A percentile compares a stretch with the other conserved stretches of the same genome.
These are phyloP conservation scores for Pseudogymnoascus sp. DNA, from an alignment of 2,329 filamentous ascomycete species.

Conservation along the genomic window DNA sequence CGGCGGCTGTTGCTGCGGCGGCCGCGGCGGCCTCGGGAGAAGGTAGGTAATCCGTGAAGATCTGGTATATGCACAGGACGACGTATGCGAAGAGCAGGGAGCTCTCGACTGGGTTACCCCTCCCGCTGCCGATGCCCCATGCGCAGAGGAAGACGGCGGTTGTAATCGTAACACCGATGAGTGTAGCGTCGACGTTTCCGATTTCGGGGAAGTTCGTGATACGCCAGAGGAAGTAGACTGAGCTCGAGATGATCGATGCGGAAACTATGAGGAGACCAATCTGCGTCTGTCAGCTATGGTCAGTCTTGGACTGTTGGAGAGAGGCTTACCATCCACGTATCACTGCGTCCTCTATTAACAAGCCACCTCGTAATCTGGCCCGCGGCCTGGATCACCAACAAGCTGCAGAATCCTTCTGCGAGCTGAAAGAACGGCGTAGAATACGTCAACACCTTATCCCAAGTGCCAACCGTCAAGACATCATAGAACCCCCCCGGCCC, in stretches of 20 bases:
- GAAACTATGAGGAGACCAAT: constrained; percentile 82
- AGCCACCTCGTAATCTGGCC: constrained; percentile 93
- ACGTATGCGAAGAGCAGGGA: constrained; percentile 94
- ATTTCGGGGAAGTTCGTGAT: constrained; percentile 91
- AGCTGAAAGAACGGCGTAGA: constrained; percentile 93
- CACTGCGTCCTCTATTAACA: constrained; percentile 77
- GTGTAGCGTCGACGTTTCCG: constrained; percentile 79
- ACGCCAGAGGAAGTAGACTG: constrained; percentile 92
- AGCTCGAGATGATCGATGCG: constrained; percentile 84
- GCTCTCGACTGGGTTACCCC: constrained; percentile 91
- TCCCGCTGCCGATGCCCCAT: constrained; percentile 87
- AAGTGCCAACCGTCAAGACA: constrained; percentile 69
- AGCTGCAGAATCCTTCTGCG: constrained; percentile 89
- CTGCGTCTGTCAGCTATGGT: constrained; percentile 36
- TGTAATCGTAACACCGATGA: constrained; percentile 88
- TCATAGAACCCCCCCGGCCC: constrained; percentile 78
- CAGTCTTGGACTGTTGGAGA: neutral
- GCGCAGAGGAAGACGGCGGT: constrained; percentile 87
- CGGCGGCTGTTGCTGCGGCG: constrained; percentile 37
- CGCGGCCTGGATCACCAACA: constrained; percentile 89
- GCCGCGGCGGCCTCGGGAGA: constrained; percentile 54
- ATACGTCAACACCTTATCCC: constrained; percentile 83
- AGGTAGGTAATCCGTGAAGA: constrained; percentile 95
- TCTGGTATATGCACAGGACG: constrained; percentile 97
- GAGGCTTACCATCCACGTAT: constrained; percentile 89